Conservation (phyloP, 352 stramenopile genomes). For the Phytophthora europaea region DNA sequence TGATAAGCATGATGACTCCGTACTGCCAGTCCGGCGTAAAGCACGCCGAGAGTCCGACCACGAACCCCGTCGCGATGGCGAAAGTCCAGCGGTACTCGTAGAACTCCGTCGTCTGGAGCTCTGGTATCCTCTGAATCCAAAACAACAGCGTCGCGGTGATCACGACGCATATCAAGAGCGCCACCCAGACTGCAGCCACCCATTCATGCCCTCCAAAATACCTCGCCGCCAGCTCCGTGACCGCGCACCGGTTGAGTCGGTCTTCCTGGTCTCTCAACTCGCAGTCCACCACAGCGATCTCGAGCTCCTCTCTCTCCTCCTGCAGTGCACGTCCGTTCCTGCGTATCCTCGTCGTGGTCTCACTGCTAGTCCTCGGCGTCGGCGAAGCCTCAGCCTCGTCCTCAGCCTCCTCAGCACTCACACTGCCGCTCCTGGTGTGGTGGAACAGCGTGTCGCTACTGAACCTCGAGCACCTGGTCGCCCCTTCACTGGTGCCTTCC, state of each 20-base stretch:
- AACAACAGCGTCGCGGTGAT: conserved; percentile 38
- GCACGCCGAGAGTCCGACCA: conserved; percentile 49
- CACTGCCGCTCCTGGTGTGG: conserved; percentile 34
- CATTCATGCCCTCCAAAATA: conserved; percentile 48
- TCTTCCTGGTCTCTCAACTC: conserved; percentile 41
- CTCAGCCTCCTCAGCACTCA: background rate
- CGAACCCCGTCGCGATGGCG: conserved; percentile 40
- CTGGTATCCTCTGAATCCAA: conserved; percentile 33
- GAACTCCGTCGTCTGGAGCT: conserved; percentile 54
- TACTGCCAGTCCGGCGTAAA: conserved; percentile 59
- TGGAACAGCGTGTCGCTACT: conserved; percentile 45
- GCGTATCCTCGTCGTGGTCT: conserved; percentile 27
- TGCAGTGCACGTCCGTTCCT: conserved; percentile 23
- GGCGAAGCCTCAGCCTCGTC: background rate
- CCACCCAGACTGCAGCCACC: conserved; percentile 45
- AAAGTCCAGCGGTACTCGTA: conserved; percentile 54
- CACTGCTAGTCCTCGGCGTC: conserved; percentile 4
- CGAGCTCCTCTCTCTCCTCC: conserved; percentile 35
- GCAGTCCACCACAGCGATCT: conserved; percentile 37
- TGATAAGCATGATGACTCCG: conserved; percentile 47
- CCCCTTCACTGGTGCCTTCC: conserved; percentile 31
- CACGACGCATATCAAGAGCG: conserved; percentile 30
- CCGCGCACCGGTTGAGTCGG: conserved; percentile 31
- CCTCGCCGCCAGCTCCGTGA: conserved; percentile 20
- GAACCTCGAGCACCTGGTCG: conserved; percentile 27